Base-by-base conservation (phyloP, 2,329 filamentous ascomycete genomes). In the Sporothrix humicola region DNA sequence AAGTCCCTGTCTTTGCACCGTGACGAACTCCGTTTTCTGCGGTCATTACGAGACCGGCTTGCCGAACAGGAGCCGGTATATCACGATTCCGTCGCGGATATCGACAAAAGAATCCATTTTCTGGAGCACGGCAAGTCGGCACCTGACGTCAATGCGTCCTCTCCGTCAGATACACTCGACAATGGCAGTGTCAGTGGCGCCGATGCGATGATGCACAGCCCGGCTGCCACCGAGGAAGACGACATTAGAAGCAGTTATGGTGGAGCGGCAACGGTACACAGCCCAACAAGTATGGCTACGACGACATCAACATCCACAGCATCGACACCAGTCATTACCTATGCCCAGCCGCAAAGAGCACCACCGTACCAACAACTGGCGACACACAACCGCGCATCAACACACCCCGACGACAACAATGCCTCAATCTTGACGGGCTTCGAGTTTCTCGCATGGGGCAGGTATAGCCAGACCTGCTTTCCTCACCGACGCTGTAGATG, bases 391-490 rank as follows among this genome's bases (percentile, higher is more conserved):
- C 63, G 20, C 12, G 20, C 20, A 1, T 15, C 65, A 1, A 54
- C 66, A 0, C 66, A 69, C 17, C 66, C 48, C 17, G 66, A 73
- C 44, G 56, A 37, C 48, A 17, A 74, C 59, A 77, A 76, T 26
- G 77, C 77, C 0, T 78, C 79, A 0, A 76, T 78, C 23, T 61
- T 81, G 26, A 78, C 79, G 0, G 79, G 78, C 4, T 79, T 82
- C 20, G 81, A 82, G 76, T 79, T 80, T 72, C 78, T 82, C 10
- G 79, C 80, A 2, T 82, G 81, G 81, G 80, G 80, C 9, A 78
- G 81, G 26, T 77, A 81, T 59, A 79, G 77, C 15, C 78, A 79
- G 5, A 76, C 77, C 5, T 82, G 81, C 72, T 82, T 79, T 65
- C 81, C 81, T 1, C 81, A 82, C 68, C 77, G 79, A 13, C 76